Conservation (phyloP, 495 filamentous ascomycete genomes). For the Polyplosphaeria fusca region DNA sequence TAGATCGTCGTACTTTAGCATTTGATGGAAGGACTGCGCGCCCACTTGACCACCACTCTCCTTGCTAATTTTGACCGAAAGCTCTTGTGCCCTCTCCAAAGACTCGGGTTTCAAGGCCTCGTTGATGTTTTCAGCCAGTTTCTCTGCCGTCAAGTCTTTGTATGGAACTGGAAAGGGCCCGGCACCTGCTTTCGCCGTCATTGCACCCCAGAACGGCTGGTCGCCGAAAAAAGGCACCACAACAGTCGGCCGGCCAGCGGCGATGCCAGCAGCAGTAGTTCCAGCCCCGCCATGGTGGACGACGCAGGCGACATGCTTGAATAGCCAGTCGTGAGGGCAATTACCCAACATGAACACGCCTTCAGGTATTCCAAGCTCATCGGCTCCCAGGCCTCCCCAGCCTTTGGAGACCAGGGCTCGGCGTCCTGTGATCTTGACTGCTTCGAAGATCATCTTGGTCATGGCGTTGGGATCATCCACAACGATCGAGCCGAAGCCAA, state of each 20-base stretch:
- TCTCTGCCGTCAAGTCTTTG: constrained; percentile 45
- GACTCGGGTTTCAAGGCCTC: constrained; percentile 41
- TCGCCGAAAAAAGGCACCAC: constrained; percentile 68
- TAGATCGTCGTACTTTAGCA: constrained; percentile 41
- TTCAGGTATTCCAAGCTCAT: constrained; percentile 42
- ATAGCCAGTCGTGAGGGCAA: constrained; percentile 65
- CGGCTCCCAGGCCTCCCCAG: constrained; percentile 60
- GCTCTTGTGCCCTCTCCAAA: constrained; percentile 40
- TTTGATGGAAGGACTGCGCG: constrained; percentile 44
- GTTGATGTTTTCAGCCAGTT: constrained; percentile 44
- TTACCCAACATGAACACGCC: constrained; percentile 59
- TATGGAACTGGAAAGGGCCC: constrained; percentile 48
- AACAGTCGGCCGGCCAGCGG: constrained; percentile 55
- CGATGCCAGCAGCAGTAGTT: constrained; percentile 62
- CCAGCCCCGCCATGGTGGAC: constrained; percentile 67
- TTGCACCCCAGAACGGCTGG: constrained; percentile 58
- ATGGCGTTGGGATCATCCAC: constrained; percentile 57
- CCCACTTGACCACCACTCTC: constrained; percentile 43
- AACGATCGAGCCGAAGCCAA: constrained; percentile 68
- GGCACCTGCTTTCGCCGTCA: constrained; percentile 53
- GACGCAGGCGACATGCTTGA: constrained; percentile 58
- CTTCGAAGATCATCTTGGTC: constrained; percentile 54
- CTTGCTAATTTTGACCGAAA: constrained; percentile 39
- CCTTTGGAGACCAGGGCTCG: constrained; percentile 62
- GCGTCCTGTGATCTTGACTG: constrained; percentile 49